phyloP scores from a whole-genome alignment of 352 stramenopile species.

The Globisporangium viniferum region DNA sequence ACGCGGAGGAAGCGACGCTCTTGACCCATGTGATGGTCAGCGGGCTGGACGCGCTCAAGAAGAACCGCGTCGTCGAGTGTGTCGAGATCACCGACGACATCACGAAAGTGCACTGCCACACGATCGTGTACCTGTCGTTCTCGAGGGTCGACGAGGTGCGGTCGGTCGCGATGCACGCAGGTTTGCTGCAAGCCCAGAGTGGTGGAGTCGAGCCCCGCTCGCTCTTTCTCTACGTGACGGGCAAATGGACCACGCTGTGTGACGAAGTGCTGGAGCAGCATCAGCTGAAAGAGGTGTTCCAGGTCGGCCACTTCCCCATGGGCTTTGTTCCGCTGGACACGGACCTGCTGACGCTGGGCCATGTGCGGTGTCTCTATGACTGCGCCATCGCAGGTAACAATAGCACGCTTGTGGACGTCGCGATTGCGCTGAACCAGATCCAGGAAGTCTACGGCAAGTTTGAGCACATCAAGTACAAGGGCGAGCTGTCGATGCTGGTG shows the following conservation, averaged over 20 bases:
- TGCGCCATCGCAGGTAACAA: constrained; percentile 43
- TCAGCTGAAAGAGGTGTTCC: constrained; percentile 32
- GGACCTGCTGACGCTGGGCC: constrained; percentile 59
- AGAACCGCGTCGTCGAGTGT: constrained; percentile 41
- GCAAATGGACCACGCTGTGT: constrained; percentile 53
- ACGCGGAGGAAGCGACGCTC: constrained; percentile 37
- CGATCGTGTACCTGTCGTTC: constrained; percentile 48
- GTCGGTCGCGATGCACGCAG: constrained; percentile 40
- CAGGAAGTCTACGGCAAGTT: constrained; percentile 61
- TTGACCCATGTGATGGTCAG: constrained; percentile 59
- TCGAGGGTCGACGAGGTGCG: constrained; percentile 41
- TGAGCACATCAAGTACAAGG: constrained; percentile 76
- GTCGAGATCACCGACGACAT: constrained; percentile 53
- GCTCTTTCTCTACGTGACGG: constrained; percentile 39
- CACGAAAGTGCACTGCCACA: constrained; percentile 23
- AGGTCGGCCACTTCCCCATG: constrained; percentile 37
- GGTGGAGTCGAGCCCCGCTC: background rate
- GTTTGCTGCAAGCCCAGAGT: constrained; percentile 29
- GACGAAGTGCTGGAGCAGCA: constrained; percentile 38
- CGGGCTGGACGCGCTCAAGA: constrained; percentile 37
- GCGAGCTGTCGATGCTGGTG: constrained; percentile 64
- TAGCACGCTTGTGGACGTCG: constrained; percentile 47
- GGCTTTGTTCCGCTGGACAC: constrained; percentile 61
- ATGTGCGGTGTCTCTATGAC: constrained; percentile 50
- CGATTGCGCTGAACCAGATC: constrained; percentile 42